Evolutionary conservation across 139 green algal genomes (phyloP), one percentile per base, ranked within the genome.

Genomic region (Axilococcus clingmanii): DNA sequence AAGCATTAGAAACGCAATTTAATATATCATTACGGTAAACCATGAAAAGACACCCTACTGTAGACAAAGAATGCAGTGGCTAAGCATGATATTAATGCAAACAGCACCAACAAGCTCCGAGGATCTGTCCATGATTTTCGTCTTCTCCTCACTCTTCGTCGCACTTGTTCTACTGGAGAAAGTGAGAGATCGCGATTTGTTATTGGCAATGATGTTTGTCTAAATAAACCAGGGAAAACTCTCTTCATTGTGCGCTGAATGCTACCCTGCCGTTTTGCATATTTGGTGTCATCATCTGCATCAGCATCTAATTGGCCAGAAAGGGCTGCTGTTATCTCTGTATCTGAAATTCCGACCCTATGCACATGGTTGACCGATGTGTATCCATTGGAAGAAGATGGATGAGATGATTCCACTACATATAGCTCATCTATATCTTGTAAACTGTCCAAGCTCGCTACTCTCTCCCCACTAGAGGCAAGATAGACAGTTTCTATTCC

Each of bases 401-500:
- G 17, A 14, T 16, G 12, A 12, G 60, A 20, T 44, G 72, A 81
- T 75, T 93, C 83, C 3, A 79, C 65, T 1, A 93, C 81, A 40
- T 81, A 77, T 17, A 93, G 63, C 63, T 93, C 83, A 40, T 93
- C 83, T 31, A 93, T 93, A 53, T 93, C 83, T 47, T 93, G 83
- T 44, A 92, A 63, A 44, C 90, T 77, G 40, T 86, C 81, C 9
- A 88, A 52, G 27, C 57, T 75, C 2, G 56, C 69, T 9, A 93
- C 70, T 35, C 59, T 65, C 28, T 88, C 77, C 5, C 81, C 79
- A 50, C 61, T 93, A 72, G 79, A 76, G 1, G 75, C 78, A 12
- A 90, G 54, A 45, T 71, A 77, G 5, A 92, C 64, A 20, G 75
- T 74, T 20, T 65, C 75, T 8, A 92, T 63, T 4, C 68, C 72